These are phyloP conservation scores for Aphanoascus verrucosus DNA, from an alignment of 2,329 filamentous ascomycete genomes.

Conservation along the genomic window DNA sequence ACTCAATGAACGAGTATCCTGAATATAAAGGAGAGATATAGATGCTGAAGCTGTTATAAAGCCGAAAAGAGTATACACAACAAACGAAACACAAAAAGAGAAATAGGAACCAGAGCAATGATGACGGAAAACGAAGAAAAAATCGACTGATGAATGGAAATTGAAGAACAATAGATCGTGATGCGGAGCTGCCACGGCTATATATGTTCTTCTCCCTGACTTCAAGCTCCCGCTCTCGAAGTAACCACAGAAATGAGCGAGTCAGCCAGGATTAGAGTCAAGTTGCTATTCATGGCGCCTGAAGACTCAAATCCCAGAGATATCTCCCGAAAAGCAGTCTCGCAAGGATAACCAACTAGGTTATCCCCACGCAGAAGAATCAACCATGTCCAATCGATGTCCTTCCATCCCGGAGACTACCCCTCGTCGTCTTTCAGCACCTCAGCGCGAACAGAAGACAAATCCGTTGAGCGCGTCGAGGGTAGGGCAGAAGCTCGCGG, in stretches of 20 bases:
- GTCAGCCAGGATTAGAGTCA: too few species aligned
- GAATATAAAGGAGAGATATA: not conserved
- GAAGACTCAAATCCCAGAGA: not conserved
- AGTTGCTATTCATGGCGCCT: not conserved
- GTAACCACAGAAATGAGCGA: too few species aligned
- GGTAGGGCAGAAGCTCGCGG: not conserved
- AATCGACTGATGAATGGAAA: conserved; percentile 3
- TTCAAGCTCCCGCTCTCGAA: too few species aligned
- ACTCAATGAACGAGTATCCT: not conserved
- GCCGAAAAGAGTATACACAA: conserved; percentile 8
- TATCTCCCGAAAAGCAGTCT: not conserved
- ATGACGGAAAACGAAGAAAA: not conserved
- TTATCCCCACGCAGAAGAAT: not conserved
- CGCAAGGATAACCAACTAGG: too few species aligned
- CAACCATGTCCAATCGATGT: not conserved
- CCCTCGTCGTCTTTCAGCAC: not conserved
- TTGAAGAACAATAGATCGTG: not conserved
- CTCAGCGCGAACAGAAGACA: not conserved
- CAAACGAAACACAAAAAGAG: conserved; percentile 9
- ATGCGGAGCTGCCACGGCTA: not conserved
- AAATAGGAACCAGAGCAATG: conserved; percentile 8
- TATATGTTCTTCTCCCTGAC: conserved; percentile 10
- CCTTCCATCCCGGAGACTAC: not conserved
- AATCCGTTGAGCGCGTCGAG: too few species aligned
- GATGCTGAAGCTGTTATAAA: not conserved